Evolutionary conservation across 1,284 basidiomycete genomes (phyloP), one percentile per base, ranked within the genome.

Genomic region (Leccinum pachyderme): DNA sequence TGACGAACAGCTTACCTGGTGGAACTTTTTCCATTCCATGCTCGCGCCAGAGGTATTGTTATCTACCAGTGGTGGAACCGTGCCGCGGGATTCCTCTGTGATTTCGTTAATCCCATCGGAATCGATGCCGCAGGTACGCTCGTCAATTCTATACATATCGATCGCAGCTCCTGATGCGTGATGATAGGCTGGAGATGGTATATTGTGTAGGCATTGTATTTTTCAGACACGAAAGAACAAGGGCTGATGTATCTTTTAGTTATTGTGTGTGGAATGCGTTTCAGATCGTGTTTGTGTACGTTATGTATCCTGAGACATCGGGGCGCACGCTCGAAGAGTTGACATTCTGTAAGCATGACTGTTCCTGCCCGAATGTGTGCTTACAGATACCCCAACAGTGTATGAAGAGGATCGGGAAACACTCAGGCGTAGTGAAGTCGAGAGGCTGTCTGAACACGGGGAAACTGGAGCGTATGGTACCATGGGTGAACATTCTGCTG

Each of bases 281-380:
- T 53, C 75, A 81, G 56, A 68, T 81, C 29, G 54, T 73, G 12
- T 77, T 81, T 50, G 72, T 83, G 22, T 82, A 75, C 63, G 73
- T 80, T 62, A 59, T 80, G 29, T 80, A 82, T 73, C 81, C 81
- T 0, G 81, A 83, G 61, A 83, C 81, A 0, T 73, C 79, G 2
- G 72, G 78, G 13, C 76, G 77, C 32, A 79, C 81, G 2, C 73
- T 84, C 39, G 83, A 85, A 61, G 83, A 84, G 63, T 71, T 85
- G n/a, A 74, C 82, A 1, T 83, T 84, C 74, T 66, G 82, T 83
- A 63, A 60, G 82, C 75, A 9, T 33, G 8, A 15, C 22, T 4
- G 1, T 39, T 2, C 2, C 22, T 7, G 24, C 5, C 22, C 2
- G 9, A 6, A 9, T 5, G 4, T 41, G 7, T 25, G 1, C 11